Conservation (phyloP, 1,284 basidiomycete species). For the Cyathus olla region DNA sequence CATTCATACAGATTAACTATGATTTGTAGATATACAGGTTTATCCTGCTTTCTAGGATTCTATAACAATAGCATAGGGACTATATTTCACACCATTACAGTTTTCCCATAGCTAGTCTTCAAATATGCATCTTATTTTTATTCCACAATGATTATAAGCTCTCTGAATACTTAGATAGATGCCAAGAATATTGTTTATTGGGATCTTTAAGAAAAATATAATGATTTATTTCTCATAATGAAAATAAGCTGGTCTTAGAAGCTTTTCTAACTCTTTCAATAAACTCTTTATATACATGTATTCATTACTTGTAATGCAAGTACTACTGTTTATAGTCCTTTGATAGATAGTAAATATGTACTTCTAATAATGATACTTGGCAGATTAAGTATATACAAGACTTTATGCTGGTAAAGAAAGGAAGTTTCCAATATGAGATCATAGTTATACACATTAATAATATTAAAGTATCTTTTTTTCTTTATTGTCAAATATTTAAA, state of each 20-base stretch:
- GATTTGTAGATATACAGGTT: slow-evolving; percentile 13
- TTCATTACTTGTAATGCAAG: slow-evolving; percentile 7
- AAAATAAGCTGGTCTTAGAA: slow-evolving; percentile 20
- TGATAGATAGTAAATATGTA: slow-evolving; percentile 5
- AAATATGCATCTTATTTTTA: slow-evolving; percentile 25
- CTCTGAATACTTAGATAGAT: slow-evolving; percentile 27
- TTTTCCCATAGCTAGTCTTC: slow-evolving; percentile 24
- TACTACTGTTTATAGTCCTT: slow-evolving; percentile 8
- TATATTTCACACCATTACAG: slow-evolving; percentile 21
- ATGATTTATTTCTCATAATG: slow-evolving; percentile 33
- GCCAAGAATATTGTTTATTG: slow-evolving; percentile 23
- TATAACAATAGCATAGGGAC: slow-evolving; percentile 42
- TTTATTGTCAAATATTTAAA: slow-evolving; percentile 39
- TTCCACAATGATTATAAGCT: slow-evolving; percentile 20
- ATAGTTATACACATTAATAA: slow-evolving; percentile 31
- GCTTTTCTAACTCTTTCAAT: slow-evolving; percentile 26
- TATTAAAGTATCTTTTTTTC: slow-evolving; percentile 27
- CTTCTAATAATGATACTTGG: slow-evolving; percentile 21
- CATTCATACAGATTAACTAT: slow-evolving; percentile 14
- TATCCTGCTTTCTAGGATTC: slow-evolving; percentile 1
- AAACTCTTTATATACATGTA: slow-evolving; percentile 9
- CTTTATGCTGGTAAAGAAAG: slow-evolving; percentile 37
- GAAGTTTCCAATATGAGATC: slow-evolving; percentile 40
- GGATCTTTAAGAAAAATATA: slow-evolving; percentile 32
- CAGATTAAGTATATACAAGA: slow-evolving; percentile 21